A percentile compares a stretch with the other conserved stretches of the same genome.
Evolutionary conservation across 768 basidiomycete genomes (phyloP).

Genomic region (Russula ochroleuca): DNA sequence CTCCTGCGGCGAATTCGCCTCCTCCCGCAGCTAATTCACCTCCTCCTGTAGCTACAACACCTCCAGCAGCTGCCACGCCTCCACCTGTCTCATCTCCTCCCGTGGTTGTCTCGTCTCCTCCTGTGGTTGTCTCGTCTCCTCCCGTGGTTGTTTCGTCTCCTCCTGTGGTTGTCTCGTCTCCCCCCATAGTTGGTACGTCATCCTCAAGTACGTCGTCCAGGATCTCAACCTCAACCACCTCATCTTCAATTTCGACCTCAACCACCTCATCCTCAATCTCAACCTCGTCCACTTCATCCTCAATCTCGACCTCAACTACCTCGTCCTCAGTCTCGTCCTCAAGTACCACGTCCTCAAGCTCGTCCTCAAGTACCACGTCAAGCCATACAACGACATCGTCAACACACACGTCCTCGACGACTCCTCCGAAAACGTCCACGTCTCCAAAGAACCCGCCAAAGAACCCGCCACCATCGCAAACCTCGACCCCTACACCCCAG

Average conservation of each 20-base stretch:
- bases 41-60: no score
- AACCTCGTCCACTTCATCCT: no score
- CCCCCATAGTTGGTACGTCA: background rate
- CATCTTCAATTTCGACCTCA: background rate
- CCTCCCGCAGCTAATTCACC: no score
- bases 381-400: no score
- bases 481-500: background rate
- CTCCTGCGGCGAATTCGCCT: no score
- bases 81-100: no score
- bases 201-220: background rate
- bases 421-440: no score
- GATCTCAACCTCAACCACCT: background rate
- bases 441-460: no score
- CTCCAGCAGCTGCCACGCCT: no score
- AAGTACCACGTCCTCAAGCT: background rate
- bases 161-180: background rate
- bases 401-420: background rate
- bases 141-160: background rate
- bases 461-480: background rate
- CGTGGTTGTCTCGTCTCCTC: no score
- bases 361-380: background rate
- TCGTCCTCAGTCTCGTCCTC: background rate
- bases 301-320: no score
- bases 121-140: no score
- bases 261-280: background rate